Base-by-base conservation (phyloP, 495 filamentous ascomycete genomes). In the Aspergillus baeticus region DNA sequence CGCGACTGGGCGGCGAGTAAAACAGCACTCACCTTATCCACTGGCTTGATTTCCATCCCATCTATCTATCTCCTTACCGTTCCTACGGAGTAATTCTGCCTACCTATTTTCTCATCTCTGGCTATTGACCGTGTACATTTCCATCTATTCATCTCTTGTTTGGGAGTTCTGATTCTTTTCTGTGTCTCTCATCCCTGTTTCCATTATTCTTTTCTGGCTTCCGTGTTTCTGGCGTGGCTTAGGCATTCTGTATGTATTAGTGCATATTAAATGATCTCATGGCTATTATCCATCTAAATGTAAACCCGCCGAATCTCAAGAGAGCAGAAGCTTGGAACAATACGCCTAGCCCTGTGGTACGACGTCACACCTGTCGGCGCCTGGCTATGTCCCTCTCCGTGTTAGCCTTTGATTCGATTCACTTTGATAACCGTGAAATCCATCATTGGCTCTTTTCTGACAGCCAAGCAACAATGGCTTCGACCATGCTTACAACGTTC, bases 221-320 rank as follows among this genome's bases (percentile, higher is more conserved):
- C 37, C 46, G 33, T 41, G 37, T 44, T 46, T 43, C 26, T 46
- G 44, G 58, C 54, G 58, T 50, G 42, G 58, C 45, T 60, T 52
- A 39, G 48, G 34, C 48, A 47, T 38, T 63, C 39, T 60, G 47
- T 60, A 55, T 55, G 55, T 52, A 51, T 18, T 49, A 56, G 22
- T 62, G 22, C 54, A 39, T 53, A 39, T 63, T 47, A 59, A 55
- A 57, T 59, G 54, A 55, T 54, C 57, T 59, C 37, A 56, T 56
- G 55, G 62, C 58, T 61, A 21, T 54, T n/a, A n/a, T n/a, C n/a
- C n/a, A n/a, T n/a, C n/a, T n/a, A n/a, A n/a, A n/a, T n/a, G n/a
- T n/a, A n/a, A n/a, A n/a, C n/a, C n/a, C n/a, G n/a, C n/a, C n/a
- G n/a, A n/a, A n/a, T n/a, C n/a, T n/a, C n/a, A n/a, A n/a, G n/a